These are phyloP conservation scores for Thelephora aurantiotincta DNA, from an alignment of 768 basidiomycete species.

Conservation along the genomic window DNA sequence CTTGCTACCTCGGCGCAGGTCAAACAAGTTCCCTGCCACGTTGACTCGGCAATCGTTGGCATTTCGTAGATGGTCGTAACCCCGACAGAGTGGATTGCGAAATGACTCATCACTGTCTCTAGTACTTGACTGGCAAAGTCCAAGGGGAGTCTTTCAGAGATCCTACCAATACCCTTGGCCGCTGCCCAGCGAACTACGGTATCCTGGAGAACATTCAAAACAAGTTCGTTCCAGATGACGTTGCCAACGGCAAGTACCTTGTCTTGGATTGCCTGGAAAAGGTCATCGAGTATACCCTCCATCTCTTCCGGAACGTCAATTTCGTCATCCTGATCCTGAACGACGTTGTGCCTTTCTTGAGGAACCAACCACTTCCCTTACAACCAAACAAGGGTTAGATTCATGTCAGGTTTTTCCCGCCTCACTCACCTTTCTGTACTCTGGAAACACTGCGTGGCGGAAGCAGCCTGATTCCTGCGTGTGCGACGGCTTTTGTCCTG, in stretches of 20 bases:
- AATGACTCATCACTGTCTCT: conserved; percentile 63
- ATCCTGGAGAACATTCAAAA: conserved; percentile 42
- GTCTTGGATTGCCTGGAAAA: conserved; percentile 68
- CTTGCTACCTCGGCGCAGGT: conserved; percentile 90
- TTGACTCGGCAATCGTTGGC: conserved; percentile 65
- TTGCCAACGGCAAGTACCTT: conserved; percentile 32
- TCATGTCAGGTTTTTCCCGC: not conserved
- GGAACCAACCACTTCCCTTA: not conserved
- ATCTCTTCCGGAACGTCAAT: conserved; percentile 67
- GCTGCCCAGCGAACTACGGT: conserved; percentile 91
- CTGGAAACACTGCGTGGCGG: conserved; percentile 26
- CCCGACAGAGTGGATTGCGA: conserved; percentile 56
- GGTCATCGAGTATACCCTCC: conserved; percentile 56
- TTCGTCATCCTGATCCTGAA: conserved; percentile 21
- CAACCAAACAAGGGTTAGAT: too few species aligned
- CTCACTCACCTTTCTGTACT: conserved; percentile 25
- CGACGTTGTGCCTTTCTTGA: conserved; percentile 1
- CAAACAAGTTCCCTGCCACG: conserved; percentile 92
- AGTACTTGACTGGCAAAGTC: conserved; percentile 74
- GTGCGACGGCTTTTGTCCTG: conserved; percentile 51
- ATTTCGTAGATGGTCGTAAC: conserved; percentile 56
- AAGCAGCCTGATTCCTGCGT: conserved; percentile 47
- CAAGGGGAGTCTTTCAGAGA: conserved; percentile 65
- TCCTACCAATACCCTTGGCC: conserved; percentile 81
- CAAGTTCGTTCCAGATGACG: not conserved